Evolutionary conservation across 164 flowering plant species (phyloP).

Genomic region (Brasenia schreberi): DNA sequence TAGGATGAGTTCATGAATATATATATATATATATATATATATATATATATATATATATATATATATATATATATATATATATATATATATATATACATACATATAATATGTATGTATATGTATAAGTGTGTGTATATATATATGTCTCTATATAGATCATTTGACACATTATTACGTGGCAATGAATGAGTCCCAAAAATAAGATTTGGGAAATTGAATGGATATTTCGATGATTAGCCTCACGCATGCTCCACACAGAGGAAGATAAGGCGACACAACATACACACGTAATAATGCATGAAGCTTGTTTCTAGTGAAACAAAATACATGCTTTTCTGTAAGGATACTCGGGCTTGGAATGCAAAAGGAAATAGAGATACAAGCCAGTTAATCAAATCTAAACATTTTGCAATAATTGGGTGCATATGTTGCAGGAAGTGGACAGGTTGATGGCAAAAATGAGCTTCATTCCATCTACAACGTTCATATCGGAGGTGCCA

Average conservation of each 20-base stretch:
- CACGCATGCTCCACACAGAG: not conserved
- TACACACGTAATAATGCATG: not conserved
- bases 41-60: too few species aligned
- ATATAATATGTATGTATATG: too few species aligned
- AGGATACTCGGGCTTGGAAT: not conserved
- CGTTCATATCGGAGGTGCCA: constrained; percentile 59
- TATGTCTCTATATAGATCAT: too few species aligned
- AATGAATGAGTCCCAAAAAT: not conserved
- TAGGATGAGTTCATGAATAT: too few species aligned
- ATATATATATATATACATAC: too few species aligned
- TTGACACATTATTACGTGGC: not conserved
- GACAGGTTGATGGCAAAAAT: constrained; percentile 39
- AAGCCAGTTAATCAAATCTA: not conserved
- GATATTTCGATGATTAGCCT: not conserved
- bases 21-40: too few species aligned
- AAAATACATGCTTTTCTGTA: not conserved
- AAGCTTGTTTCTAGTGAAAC: not conserved
- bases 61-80: too few species aligned
- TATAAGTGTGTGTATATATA: too few species aligned
- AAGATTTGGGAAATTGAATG: not conserved
- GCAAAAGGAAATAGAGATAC: not conserved
- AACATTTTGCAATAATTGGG: not conserved
- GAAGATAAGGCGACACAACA: not conserved
- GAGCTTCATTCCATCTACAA: constrained; percentile 57
- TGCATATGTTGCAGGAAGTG: constrained; percentile 35